Conservation (phyloP, 1,139 yeast genomes). For the Chernovozyma aurita region DNA sequence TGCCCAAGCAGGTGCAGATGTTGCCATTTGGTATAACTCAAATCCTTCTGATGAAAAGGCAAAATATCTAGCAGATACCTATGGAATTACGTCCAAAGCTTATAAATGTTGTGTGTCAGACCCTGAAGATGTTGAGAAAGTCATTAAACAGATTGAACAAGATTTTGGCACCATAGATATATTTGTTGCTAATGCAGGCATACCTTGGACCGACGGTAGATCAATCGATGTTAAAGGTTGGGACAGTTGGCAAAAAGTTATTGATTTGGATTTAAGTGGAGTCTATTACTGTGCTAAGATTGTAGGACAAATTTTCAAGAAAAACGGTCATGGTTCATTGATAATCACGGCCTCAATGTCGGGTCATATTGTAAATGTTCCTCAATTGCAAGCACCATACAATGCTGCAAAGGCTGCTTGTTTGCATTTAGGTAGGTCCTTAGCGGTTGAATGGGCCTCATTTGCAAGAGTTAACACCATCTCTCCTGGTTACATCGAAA, state of each 20-base stretch:
- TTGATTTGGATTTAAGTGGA: constrained; percentile 70
- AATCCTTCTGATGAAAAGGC: constrained; percentile 60
- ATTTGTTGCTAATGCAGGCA: constrained; percentile 89
- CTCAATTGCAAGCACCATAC: constrained; percentile 82
- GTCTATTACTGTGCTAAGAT: constrained; percentile 70
- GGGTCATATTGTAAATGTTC: constrained; percentile 76
- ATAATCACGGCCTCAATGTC: constrained; percentile 84
- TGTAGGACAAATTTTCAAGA: constrained; percentile 68
- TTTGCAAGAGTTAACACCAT: constrained; percentile 73
- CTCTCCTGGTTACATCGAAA: constrained; percentile 77
- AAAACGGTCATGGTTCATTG: constrained; percentile 67
- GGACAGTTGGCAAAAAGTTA: constrained; percentile 59
- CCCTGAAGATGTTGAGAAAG: constrained; percentile 51
- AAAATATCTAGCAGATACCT: constrained; percentile 49
- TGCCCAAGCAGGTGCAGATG: constrained; percentile 90
- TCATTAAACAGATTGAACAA: constrained; percentile 52
- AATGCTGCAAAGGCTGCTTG: constrained; percentile 87
- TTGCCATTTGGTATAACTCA: constrained; percentile 68
- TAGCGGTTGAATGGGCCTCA: constrained; percentile 84
- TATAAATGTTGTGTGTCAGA: constrained; percentile 69
- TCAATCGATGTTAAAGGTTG: constrained; percentile 51
- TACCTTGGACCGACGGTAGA: constrained; percentile 79
- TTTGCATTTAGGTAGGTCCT: constrained; percentile 68
- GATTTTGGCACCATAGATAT: constrained; percentile 80
- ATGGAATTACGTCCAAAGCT: constrained; percentile 65